Evolutionary conservation across 73 alveolate species (phyloP).

Genomic region (Breviolum minutum): DNA sequence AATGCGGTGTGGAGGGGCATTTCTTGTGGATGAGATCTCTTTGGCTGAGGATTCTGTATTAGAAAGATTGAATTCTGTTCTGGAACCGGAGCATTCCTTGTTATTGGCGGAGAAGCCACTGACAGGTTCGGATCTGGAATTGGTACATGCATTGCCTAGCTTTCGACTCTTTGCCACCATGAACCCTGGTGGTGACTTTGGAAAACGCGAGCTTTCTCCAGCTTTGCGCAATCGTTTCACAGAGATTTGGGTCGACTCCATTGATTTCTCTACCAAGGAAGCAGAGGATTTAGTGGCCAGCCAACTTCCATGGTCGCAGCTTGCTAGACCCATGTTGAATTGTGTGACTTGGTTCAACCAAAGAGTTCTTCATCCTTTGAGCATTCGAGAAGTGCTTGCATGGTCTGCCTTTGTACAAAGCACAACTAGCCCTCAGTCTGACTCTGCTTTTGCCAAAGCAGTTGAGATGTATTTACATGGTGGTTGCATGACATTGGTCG

Average conservation of each 20-base stretch:
- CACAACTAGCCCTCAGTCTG: background rate
- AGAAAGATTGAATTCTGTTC: constrained; percentile 99
- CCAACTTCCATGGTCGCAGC: constrained; percentile 45
- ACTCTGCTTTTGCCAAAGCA: background rate
- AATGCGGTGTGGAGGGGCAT: constrained; percentile 99
- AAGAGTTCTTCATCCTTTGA: constrained; percentile 92
- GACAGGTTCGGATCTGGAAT: constrained; percentile 91
- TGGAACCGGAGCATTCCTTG: constrained; percentile 99
- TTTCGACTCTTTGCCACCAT: constrained; percentile 99
- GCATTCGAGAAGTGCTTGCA: constrained; percentile 94
- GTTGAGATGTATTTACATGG: constrained; percentile 94
- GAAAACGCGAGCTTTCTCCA: constrained; percentile 99
- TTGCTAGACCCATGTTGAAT: constrained; percentile 55
- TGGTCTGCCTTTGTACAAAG: constrained; percentile 83
- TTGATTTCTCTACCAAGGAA: constrained; percentile 47
- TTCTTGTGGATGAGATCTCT: constrained; percentile 99
- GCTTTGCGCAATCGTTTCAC: constrained; percentile 99
- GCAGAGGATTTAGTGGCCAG: constrained; percentile 53
- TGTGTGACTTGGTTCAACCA: constrained; percentile 93
- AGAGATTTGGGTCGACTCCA: constrained; percentile 98
- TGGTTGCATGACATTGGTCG: constrained; percentile 93
- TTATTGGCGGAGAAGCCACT: constrained; percentile 98
- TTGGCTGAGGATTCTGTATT: constrained; percentile 99
- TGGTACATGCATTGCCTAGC: constrained; percentile 95
- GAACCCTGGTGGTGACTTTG: constrained; percentile 99